phyloP scores from a whole-genome alignment of 192 early-diverging fungal genomes.

The Coemansia sp. region DNA sequence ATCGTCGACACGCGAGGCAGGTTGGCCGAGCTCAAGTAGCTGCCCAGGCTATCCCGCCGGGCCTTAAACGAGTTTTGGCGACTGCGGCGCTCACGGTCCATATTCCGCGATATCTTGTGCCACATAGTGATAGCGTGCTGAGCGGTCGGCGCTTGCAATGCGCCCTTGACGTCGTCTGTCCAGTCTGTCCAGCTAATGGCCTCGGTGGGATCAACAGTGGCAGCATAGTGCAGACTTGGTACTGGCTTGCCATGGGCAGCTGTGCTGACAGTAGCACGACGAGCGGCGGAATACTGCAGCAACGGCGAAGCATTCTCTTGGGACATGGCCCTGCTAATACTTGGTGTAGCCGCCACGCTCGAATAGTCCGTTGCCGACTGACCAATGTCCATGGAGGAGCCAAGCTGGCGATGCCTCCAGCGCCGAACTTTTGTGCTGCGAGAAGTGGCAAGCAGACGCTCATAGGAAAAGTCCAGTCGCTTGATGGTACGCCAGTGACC shows the following conservation, averaged over 20 bases:
- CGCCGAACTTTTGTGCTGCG: constrained; percentile 28
- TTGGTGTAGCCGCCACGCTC: neutral
- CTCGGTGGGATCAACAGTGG: neutral
- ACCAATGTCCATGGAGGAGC: neutral
- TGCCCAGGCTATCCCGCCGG: constrained; percentile 14
- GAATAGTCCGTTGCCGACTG: neutral
- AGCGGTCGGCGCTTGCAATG: neutral
- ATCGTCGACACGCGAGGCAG: neutral
- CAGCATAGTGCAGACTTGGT: neutral
- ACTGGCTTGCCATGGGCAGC: neutral
- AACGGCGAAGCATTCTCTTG: neutral
- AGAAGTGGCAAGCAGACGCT: constrained; percentile 27
- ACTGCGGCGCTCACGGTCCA: constrained; percentile 11
- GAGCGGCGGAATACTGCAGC: neutral
- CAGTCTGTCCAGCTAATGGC: constrained; percentile 26
- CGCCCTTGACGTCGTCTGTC: constrained; percentile 16
- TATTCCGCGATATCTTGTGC: constrained; percentile 22
- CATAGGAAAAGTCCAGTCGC: constrained; percentile 31
- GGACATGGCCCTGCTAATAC: neutral
- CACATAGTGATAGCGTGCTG: constrained; percentile 25
- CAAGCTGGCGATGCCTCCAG: constrained; percentile 2
- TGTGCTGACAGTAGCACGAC: constrained; percentile 1
- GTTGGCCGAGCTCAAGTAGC: constrained; percentile 9
- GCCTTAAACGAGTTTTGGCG: neutral
- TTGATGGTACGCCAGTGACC: constrained; percentile 17